These are phyloP conservation scores for Tetrahymena borealis DNA, from an alignment of 73 alveolate genomes.

Conservation along the genomic window DNA sequence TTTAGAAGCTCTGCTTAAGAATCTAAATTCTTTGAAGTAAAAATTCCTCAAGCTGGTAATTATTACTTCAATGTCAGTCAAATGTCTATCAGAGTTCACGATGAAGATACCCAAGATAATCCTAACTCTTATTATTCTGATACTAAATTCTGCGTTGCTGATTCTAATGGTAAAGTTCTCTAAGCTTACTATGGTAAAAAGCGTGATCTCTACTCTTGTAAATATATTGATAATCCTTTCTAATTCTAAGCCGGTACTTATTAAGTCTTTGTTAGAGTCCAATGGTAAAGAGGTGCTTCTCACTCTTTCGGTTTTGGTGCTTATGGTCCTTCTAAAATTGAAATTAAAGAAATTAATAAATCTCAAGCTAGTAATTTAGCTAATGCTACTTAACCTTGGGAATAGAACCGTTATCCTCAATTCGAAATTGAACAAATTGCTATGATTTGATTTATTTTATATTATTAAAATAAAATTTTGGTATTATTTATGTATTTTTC, in stretches of 20 bases:
- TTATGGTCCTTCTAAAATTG: not conserved
- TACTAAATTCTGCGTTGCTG: not conserved
- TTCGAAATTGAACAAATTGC: not conserved
- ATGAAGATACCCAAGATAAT: not conserved
- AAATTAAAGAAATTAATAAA: not conserved
- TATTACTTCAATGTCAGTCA: not conserved
- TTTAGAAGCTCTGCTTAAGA: not conserved
- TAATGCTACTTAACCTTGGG: not conserved
- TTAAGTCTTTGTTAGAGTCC: not conserved
- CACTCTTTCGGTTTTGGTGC: not conserved
- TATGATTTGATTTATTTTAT: not conserved
- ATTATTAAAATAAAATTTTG: too few relatives aligned
- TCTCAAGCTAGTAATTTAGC: not conserved
- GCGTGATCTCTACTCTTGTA: not conserved
- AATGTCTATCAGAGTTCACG: not conserved
- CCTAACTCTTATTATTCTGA: not conserved
- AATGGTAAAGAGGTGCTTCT: not conserved
- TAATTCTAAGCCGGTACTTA: not conserved
- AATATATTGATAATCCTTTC: not conserved
- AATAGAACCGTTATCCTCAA: not conserved
- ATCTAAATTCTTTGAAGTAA: not conserved
- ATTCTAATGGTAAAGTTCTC: not conserved
- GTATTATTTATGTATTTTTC: too few relatives aligned
- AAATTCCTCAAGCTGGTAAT: not conserved
- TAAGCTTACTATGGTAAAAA: not conserved